Conservation (phyloP, 192 early-diverging fungal species). For the Coemansia sp. region DNA sequence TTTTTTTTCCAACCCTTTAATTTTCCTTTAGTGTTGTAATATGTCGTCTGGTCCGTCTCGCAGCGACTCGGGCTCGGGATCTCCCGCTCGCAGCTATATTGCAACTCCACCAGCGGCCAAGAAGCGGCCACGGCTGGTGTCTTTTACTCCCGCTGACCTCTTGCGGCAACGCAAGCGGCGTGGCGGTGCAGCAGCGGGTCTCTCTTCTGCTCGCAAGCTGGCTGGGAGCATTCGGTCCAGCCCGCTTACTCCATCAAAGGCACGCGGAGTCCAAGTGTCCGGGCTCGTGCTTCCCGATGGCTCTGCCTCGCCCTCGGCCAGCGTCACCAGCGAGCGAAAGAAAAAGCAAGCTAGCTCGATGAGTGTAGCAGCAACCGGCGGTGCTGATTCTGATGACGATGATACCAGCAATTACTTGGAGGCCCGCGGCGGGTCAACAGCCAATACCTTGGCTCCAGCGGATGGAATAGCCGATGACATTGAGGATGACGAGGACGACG, state of each 20-base stretch:
- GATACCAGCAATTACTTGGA: background rate
- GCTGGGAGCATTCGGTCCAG: conserved; percentile 17
- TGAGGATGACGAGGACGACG: conserved; percentile 9
- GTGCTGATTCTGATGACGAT: background rate
- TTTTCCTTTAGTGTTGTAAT: background rate
- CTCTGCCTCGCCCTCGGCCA: background rate
- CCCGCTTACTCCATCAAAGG: conserved; percentile 15
- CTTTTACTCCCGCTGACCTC: conserved; percentile 25
- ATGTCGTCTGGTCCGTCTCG: conserved; percentile 3
- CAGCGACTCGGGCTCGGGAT: background rate
- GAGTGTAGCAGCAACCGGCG: background rate
- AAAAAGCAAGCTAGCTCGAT: conserved; percentile 3
- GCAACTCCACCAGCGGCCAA: conserved; percentile 4
- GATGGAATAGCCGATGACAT: conserved; percentile 4
- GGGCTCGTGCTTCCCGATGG: conserved; percentile 4
- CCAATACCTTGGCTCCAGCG: background rate
- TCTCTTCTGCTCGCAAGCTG: conserved; percentile 15
- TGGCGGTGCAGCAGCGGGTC: conserved; percentile 7
- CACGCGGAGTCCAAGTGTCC: background rate
- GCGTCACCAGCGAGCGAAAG: background rate
- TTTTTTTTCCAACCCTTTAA: background rate
- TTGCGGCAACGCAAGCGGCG: conserved; percentile 38
- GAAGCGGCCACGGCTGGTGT: conserved; percentile 27
- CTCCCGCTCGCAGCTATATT: background rate
- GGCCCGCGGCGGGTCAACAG: background rate